phyloP scores from a whole-genome alignment of 78 protist species.

The Dictyostelium intermedium region DNA sequence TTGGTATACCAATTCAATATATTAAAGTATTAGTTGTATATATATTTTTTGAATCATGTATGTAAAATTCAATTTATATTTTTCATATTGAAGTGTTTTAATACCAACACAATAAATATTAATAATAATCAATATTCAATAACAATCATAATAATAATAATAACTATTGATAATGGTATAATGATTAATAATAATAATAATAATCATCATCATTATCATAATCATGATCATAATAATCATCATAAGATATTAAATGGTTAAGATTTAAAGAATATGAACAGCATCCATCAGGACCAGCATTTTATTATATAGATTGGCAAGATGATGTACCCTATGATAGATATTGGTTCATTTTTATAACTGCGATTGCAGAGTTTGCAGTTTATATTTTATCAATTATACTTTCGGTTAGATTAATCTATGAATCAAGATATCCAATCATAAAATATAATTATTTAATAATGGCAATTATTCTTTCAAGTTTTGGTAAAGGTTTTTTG shows the following conservation, averaged over 20 bases:
- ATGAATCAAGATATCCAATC: conserved; percentile 54
- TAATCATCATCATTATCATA: not conserved
- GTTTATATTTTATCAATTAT: conserved; percentile 17
- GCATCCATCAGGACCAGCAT: conserved; percentile 33
- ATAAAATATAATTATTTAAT: conserved; percentile 59
- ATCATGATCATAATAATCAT: not conserved
- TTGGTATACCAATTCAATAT: conserved; percentile 68
- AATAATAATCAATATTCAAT: no score
- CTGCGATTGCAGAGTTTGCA: conserved; percentile 71
- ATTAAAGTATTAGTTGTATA: conserved; percentile 57
- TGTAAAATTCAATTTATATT: not conserved
- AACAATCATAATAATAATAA: not conserved
- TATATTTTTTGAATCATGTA: conserved; percentile 74
- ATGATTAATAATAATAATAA: not conserved
- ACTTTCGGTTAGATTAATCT: conserved; percentile 22
- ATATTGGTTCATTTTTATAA: conserved; percentile 66
- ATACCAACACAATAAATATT: no score
- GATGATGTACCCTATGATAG: conserved; percentile 77
- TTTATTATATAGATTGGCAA: conserved; percentile 75
- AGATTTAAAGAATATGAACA: conserved; percentile 58
- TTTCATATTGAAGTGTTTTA: no score
- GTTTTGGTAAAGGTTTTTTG: conserved; percentile 82
- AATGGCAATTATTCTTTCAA: conserved; percentile 62
- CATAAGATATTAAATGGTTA: conserved; percentile 57
- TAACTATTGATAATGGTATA: not conserved